phyloP scores from a whole-genome alignment of 2,329 filamentous ascomycete genomes.

The Pseudogymnoascus sp. region DNA sequence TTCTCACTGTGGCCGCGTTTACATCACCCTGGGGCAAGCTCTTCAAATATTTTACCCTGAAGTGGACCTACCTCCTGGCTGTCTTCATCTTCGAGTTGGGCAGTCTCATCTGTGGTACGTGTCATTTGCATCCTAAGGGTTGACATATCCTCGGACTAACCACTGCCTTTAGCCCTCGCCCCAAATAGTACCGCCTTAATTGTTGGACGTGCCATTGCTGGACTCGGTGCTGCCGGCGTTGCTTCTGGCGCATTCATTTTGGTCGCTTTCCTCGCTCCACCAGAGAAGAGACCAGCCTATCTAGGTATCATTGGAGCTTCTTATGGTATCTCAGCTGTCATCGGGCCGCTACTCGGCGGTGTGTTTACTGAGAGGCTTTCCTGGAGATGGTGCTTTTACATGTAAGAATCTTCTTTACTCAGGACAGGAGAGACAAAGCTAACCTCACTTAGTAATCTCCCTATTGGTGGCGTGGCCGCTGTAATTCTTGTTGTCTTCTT shows the following conservation, averaged over 20 bases:
- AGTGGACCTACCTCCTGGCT: constrained; percentile 25
- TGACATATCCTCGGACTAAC: background rate
- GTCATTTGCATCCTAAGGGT: background rate
- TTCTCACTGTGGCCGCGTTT: constrained; percentile 31
- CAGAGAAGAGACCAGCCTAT: constrained; percentile 27
- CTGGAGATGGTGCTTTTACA: constrained; percentile 35
- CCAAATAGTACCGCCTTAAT: constrained; percentile 29
- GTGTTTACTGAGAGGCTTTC: constrained; percentile 32
- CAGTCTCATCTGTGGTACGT: constrained; percentile 28
- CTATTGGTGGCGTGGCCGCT: constrained; percentile 32
- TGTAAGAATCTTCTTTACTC: constrained; percentile 10
- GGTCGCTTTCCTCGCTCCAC: constrained; percentile 28
- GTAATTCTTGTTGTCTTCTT: constrained; percentile 37
- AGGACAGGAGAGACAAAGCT: background rate
- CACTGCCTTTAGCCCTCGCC: constrained; percentile 16
- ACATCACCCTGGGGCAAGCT: constrained; percentile 11
- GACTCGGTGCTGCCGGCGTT: constrained; percentile 25
- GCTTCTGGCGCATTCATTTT: constrained; percentile 35
- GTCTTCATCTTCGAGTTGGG: constrained; percentile 32
- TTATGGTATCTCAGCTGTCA: constrained; percentile 23
- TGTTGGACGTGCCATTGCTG: constrained; percentile 28
- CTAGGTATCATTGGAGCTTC: constrained; percentile 26
- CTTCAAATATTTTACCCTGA: constrained; percentile 23
- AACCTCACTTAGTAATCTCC: constrained; percentile 31
- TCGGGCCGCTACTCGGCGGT: constrained; percentile 30